Evolutionary conservation across 129 eudicot genomes (phyloP).

Genomic region (Erigeron canadensis): DNA sequence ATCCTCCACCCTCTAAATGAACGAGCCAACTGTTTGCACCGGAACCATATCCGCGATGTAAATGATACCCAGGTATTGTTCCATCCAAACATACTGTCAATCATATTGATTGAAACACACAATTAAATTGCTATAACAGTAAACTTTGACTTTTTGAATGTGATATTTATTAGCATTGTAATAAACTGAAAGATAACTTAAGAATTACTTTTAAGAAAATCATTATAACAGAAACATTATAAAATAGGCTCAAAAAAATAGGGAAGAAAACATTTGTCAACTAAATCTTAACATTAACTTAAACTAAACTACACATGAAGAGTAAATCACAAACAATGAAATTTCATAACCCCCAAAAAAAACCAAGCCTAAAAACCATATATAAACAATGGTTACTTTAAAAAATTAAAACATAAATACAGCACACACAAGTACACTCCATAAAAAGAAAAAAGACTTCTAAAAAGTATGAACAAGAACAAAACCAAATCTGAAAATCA

Average conservation of each 20-base stretch:
- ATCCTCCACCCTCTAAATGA: constrained; percentile 79
- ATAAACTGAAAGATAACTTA: neutral
- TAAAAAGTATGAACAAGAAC: constrained; percentile 1
- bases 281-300: constrained; percentile 6
- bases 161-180: neutral
- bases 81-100: constrained; percentile 95
- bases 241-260: neutral
- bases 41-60: constrained; percentile 80
- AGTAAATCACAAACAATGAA: constrained; percentile 25
- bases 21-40: constrained; percentile 97
- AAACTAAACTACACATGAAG: neutral
- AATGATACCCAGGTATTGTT: constrained; percentile 86
- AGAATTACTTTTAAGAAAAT: neutral
- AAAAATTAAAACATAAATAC: neutral
- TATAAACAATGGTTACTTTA: too few relatives aligned
- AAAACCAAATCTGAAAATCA: constrained; percentile 7
- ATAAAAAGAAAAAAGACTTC: neutral
- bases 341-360: constrained; percentile 11
- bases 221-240: neutral
- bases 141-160: neutral
- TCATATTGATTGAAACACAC: neutral
- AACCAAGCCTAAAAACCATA: neutral
- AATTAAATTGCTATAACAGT: neutral
- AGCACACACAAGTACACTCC: constrained; percentile 8
- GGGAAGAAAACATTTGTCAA: constrained; percentile 11